Base-by-base conservation (phyloP, 2,329 filamentous ascomycete genomes). In the Penicillium sp. region DNA sequence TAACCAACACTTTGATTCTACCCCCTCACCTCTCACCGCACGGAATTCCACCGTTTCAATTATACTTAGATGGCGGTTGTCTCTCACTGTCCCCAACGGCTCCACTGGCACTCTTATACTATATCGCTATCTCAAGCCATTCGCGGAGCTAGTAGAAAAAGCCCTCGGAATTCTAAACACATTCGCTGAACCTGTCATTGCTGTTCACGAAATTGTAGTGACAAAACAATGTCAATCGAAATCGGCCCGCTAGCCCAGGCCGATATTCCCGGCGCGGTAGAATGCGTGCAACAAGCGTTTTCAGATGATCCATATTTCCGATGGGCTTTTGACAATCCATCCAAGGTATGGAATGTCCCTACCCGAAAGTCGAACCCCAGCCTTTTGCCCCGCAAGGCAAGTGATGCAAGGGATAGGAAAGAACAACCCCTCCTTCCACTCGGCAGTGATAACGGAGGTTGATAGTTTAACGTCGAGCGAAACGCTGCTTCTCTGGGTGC, bases 281-380 rank as follows among this genome's bases (percentile, higher is more conserved):
- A 81, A 38, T 86, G 84, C 42, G 84, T 89, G 45, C 87, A 89
- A 64, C 76, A 81, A 62, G 85, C 85, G 0, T 89, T 89, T 66
- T 81, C 79, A 5, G 78, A 84, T 10, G 87, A 89, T 62, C 87
- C 87, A 0, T 89, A 88, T 64, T 85, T 85, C 62, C 73, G 75
- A 18, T 89, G 86, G 86, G 79, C 86, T 7, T 88, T 84, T 55
- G 74, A 78, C 31, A 82, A 87, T 63, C 76, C 78, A 41, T 71
- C 75, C 29, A 83, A 83, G 68, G 84, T 83, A 72, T 59, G 75
- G 71, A 48, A 21, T 49, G 38, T 49, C 40, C 34, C 42, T 24
- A 14, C n/a, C 32, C 27, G 34, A 31, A n/a, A 16, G 29, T 11
- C 22, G 14, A 32, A 16, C 18, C 22, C 21, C 13, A 14, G 5